Evolutionary conservation across 2,329 filamentous ascomycete genomes (phyloP), one percentile per base, ranked within the genome.

Genomic region (Xylariaceae sp.): DNA sequence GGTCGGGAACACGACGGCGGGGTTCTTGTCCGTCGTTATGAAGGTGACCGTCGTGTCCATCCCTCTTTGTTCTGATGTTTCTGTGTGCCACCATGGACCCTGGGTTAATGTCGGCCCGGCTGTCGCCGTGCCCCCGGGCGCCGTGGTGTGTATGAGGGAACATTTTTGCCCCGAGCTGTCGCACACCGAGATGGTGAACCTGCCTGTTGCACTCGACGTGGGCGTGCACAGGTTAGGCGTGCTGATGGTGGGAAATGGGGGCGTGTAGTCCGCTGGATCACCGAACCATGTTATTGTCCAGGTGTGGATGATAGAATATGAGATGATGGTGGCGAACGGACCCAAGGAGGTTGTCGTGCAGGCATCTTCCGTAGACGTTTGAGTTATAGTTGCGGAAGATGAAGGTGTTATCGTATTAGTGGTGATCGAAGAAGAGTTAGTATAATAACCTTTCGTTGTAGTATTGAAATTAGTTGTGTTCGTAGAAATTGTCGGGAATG

Each of bases 1-100:
- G 2, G 75, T 72, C 1, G 77, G 66, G 57, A 74, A 77, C 2
- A 82, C 74, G 14, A 83, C 79, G 7, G 78, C 75, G 0, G 82
- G 82, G 53, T 84, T 84, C 66, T 83, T 84, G 65, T 83, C 81
- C 3, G 81, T 83, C 2, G 80, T 83, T 47, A 80, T 66, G 43
- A 82, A 78, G 3, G 76, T 80, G 43, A 80, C 63, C 5, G 76
- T 77, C 23, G 64, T 46, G 37, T 46, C 45, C 46, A 53, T 50
- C 6, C 48, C 57, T 31, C 51, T 34, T 16, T 47, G 34, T 33
- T 26, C 43, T 14, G 55, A 53, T 5, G 48, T 37, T 4, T 45
- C 48, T 5, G 40, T 45, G 23, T 63, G 61, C 29, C 60, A 62
- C 43, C 51, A 58, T 8, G 60, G 60, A 17, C 49, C 59, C 14